Percentiles rank a stretch among this genome's conserved stretches.
These are phyloP conservation scores for Trichocladium uniseriatum DNA, from an alignment of 495 filamentous ascomycete genomes.

Conservation along the genomic window DNA sequence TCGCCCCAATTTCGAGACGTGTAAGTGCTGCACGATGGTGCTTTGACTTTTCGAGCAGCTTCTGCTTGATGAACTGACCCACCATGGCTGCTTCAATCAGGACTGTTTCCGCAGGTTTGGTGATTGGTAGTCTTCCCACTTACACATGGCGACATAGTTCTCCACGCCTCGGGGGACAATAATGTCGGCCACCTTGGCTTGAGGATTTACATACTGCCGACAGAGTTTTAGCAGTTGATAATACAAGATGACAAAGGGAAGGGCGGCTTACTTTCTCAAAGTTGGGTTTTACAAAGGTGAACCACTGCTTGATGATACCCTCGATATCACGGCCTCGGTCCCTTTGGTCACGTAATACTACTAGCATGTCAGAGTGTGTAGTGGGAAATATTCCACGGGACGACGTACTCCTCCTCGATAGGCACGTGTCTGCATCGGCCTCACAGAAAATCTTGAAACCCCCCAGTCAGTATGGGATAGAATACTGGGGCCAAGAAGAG, in stretches of 20 bases:
- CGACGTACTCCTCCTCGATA: constrained; percentile 76
- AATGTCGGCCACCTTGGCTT: constrained; percentile 80
- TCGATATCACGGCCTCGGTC: constrained; percentile 82
- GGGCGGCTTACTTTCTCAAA: constrained; percentile 55
- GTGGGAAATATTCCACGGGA: neutral
- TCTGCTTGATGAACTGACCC: constrained; percentile 75
- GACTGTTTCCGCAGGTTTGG: constrained; percentile 1
- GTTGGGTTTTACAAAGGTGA: constrained; percentile 88
- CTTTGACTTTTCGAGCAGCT: constrained; percentile 73
- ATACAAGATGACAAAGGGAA: neutral
- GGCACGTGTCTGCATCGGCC: constrained; percentile 87
- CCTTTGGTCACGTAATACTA: constrained; percentile 77
- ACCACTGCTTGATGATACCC: constrained; percentile 98
- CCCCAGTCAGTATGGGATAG: constrained; percentile 4
- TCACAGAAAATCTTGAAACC: constrained; percentile 77
- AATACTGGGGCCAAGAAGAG: neutral
- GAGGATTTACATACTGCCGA: constrained; percentile 71
- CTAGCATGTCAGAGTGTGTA: neutral
- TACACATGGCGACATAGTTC: constrained; percentile 85
- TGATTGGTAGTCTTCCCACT: constrained; percentile 6
- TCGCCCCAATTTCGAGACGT: constrained; percentile 57
- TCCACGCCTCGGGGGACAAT: constrained; percentile 92
- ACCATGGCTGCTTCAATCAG: constrained; percentile 64
- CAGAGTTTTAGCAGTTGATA: neutral
- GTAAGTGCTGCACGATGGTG: constrained; percentile 68